These are phyloP conservation scores for Fusarium torreyae DNA, from an alignment of 2,329 filamentous ascomycete species.

Conservation along the genomic window DNA sequence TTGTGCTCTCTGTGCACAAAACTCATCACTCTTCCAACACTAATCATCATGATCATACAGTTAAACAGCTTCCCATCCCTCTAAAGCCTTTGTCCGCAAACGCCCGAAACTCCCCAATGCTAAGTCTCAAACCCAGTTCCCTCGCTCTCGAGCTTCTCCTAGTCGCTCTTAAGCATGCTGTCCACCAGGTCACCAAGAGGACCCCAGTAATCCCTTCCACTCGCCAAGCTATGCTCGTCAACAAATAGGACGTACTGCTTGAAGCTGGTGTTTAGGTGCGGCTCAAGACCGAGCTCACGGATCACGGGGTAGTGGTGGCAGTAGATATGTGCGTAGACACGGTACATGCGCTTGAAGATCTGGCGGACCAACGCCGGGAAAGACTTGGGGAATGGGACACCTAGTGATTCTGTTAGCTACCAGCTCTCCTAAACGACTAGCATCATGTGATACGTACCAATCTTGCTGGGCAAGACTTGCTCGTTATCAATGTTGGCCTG, in stretches of 20 bases:
- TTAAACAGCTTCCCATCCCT: constrained; percentile 32
- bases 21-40: constrained; percentile 16
- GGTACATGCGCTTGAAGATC: constrained; percentile 99
- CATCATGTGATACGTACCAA: constrained; percentile 69
- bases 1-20: constrained; percentile 7
- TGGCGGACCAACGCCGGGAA: constrained; percentile 92
- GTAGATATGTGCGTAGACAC: constrained; percentile 99
- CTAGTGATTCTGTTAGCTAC: constrained; percentile 57
- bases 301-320: constrained; percentile 99
- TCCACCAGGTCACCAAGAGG: constrained; percentile 96
- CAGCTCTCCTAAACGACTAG: background rate
- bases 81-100: constrained; percentile 25
- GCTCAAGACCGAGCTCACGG: constrained; percentile 93
- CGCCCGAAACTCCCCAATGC: constrained; percentile 43
- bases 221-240: constrained; percentile 93
- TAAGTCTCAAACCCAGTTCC: constrained; percentile 21
- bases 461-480: constrained; percentile 92
- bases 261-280: constrained; percentile 98
- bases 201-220: constrained; percentile 97
- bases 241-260: constrained; percentile 99
- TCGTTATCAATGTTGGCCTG: constrained; percentile 97
- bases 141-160: constrained; percentile 48
- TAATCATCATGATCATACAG: constrained; percentile 44
- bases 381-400: constrained; percentile 93
- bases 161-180: constrained; percentile 97